Evolutionary conservation across 768 basidiomycete genomes (phyloP).

Genomic region (Amyloporia xantha): DNA sequence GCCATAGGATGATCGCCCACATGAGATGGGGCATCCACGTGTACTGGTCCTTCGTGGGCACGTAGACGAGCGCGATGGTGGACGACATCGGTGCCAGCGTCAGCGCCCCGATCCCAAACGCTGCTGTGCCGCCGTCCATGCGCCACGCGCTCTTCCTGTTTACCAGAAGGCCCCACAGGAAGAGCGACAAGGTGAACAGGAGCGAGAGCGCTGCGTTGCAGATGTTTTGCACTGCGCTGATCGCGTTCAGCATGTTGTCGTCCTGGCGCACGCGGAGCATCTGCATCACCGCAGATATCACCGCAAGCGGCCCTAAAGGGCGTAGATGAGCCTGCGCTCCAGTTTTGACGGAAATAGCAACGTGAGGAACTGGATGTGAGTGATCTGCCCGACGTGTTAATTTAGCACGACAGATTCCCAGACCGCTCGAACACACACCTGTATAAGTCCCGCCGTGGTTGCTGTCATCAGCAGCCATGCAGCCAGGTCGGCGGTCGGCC

Average conservation of each 20-base stretch:
- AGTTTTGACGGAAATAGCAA: conserved; percentile 88
- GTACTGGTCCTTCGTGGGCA: conserved; percentile 76
- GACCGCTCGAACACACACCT: conserved; percentile 43
- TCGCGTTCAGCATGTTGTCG: conserved; percentile 37
- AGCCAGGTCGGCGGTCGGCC: conserved; percentile 59
- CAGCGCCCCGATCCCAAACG: conserved; percentile 83
- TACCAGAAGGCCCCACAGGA: conserved; percentile 89
- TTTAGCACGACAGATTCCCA: neutral
- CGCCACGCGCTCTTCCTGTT: conserved; percentile 93
- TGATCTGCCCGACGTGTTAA: conserved; percentile 73
- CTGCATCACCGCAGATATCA: conserved; percentile 79
- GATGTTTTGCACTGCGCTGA: conserved; percentile 80
- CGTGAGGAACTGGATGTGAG: conserved; percentile 96
- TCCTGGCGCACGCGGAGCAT: conserved; percentile 57
- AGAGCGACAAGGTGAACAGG: conserved; percentile 82
- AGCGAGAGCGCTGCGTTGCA: conserved; percentile 96
- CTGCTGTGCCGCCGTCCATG: conserved; percentile 92
- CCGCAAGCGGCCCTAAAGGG: conserved; percentile 84
- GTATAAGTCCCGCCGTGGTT: conserved; percentile 73
- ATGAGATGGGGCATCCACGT: conserved; percentile 88
- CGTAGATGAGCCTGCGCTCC: conserved; percentile 81
- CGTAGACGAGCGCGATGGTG: conserved; percentile 81
- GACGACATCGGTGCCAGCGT: conserved; percentile 78
- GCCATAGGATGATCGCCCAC: conserved; percentile 94
- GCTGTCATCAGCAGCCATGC: conserved; percentile 90